Evolutionary conservation across 805 yeast genomes (phyloP).

Genomic region (Limtongia smithiae): DNA sequence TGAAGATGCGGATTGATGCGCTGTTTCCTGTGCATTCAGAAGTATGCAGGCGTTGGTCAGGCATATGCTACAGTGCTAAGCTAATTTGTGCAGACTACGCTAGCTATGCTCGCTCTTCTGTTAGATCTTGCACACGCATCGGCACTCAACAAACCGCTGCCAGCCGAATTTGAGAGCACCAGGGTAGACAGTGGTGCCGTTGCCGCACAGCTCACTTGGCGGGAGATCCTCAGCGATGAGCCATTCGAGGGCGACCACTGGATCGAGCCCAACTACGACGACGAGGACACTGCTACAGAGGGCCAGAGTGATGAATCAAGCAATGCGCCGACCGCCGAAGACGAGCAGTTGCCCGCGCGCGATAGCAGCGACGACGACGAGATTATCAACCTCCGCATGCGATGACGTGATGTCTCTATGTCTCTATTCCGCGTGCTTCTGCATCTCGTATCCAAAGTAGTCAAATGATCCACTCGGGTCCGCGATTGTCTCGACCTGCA

Average conservation of each 20-base stretch:
- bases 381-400: slow-evolving; percentile 19
- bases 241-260: slow-evolving; percentile 36
- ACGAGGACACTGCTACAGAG: slow-evolving; percentile 8
- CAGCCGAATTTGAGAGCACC: slow-evolving; percentile 6
- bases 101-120: slow-evolving; percentile 26
- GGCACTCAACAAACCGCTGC: slow-evolving; percentile 9
- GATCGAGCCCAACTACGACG: slow-evolving; percentile 18
- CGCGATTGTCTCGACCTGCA: slow-evolving; percentile 17
- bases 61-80: too few relatives aligned
- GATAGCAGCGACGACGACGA: slow-evolving; percentile 22
- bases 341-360: too few relatives aligned
- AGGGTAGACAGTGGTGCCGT: background rate
- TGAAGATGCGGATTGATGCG: slow-evolving; percentile 29
- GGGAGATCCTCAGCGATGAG: slow-evolving; percentile 32
- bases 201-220: slow-evolving; percentile 27
- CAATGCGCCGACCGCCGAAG: background rate
- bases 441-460: slow-evolving; percentile 27
- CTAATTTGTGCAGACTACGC: slow-evolving; percentile 2
- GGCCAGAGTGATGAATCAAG: slow-evolving; percentile 3
- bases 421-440: slow-evolving; percentile 5
- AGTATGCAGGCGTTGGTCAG: too few relatives aligned
- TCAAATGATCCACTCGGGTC: slow-evolving; percentile 28
- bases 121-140: slow-evolving; percentile 24
- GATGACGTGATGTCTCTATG: background rate
- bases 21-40: slow-evolving; percentile 26